Evolutionary conservation across 495 filamentous ascomycete species (phyloP).

Genomic region (Penicillium coffeae): DNA sequence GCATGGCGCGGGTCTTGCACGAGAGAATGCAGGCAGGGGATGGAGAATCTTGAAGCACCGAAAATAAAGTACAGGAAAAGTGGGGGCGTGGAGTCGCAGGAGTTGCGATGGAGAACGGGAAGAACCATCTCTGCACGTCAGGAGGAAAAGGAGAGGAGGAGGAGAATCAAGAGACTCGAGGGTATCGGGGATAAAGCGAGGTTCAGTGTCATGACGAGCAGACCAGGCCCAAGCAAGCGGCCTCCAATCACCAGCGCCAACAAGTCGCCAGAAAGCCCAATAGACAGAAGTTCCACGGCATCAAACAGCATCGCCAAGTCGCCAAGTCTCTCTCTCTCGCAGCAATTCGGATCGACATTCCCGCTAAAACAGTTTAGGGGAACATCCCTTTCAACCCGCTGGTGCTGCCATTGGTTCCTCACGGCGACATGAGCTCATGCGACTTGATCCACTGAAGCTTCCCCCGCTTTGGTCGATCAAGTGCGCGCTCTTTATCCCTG

Average conservation of each 20-base stretch:
- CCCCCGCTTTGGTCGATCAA: slow-evolving; percentile 25
- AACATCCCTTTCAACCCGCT: slow-evolving; percentile 15
- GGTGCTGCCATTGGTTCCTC: not conserved
- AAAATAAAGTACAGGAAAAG: not conserved
- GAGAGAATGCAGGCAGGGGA: slow-evolving; percentile 16
- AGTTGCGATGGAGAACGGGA: not conserved
- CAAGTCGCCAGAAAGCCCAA: not conserved
- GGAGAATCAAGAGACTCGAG: too few relatives aligned
- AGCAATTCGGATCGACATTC: slow-evolving; percentile 25
- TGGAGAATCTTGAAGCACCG: not conserved
- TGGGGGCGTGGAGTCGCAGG: not conserved
- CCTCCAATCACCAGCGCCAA: not conserved
- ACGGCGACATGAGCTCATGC: not conserved
- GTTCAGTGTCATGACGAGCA: too few relatives aligned
- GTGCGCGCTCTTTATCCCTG: not conserved
- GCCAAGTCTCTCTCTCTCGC: not conserved
- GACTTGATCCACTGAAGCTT: not conserved
- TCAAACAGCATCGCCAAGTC: not conserved
- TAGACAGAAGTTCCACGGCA: not conserved
- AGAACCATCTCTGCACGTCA: too few relatives aligned
- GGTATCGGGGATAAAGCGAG: too few relatives aligned
- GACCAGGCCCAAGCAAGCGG: too few relatives aligned
- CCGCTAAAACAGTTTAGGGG: slow-evolving; percentile 10
- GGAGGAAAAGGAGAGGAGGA: too few relatives aligned
- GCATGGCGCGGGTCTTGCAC: too few relatives aligned